Evolutionary conservation across 2,329 filamentous ascomycete genomes (phyloP).

Genomic region (Exserohilum turcica): DNA sequence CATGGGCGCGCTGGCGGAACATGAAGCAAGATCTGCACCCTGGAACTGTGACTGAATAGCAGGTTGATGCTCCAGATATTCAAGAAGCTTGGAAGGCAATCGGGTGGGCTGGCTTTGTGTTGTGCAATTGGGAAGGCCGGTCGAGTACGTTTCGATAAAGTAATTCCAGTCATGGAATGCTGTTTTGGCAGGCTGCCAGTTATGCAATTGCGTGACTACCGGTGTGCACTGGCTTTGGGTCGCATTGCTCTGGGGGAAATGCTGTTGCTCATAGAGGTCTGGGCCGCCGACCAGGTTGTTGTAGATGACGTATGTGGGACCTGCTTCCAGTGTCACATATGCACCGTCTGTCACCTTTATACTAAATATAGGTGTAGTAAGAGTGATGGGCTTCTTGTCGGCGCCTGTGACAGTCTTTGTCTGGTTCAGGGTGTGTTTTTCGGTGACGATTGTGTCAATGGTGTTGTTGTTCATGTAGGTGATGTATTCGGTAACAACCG

Average conservation of each 20-base stretch:
- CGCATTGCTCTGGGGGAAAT: background rate
- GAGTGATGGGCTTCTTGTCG: conserved; percentile 22
- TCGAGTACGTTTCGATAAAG: conserved; percentile 32
- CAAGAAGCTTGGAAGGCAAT: conserved; percentile 30
- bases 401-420: conserved; percentile 29
- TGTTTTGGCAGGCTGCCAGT: conserved; percentile 26
- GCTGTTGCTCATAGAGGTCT: conserved; percentile 13
- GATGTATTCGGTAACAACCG: conserved; percentile 29
- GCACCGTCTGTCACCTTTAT: conserved; percentile 24
- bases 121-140: conserved; percentile 2
- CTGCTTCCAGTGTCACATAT: conserved; percentile 24
- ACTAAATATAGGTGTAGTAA: conserved; percentile 30
- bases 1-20: conserved; percentile 15
- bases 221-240: conserved; percentile 17
- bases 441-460: conserved; percentile 34
- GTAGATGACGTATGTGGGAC: conserved; percentile 42
- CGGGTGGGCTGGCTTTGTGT: conserved; percentile 9
- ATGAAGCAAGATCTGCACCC: conserved; percentile 40
- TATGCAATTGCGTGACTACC: conserved; percentile 12
- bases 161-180: conserved; percentile 29
- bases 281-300: conserved; percentile 32
- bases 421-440: conserved; percentile 30
- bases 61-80: conserved; percentile 29
- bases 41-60: conserved; percentile 26
- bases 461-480: conserved; percentile 33